phyloP scores from a whole-genome alignment of 768 basidiomycete genomes.

The Mrakia gelida region DNA sequence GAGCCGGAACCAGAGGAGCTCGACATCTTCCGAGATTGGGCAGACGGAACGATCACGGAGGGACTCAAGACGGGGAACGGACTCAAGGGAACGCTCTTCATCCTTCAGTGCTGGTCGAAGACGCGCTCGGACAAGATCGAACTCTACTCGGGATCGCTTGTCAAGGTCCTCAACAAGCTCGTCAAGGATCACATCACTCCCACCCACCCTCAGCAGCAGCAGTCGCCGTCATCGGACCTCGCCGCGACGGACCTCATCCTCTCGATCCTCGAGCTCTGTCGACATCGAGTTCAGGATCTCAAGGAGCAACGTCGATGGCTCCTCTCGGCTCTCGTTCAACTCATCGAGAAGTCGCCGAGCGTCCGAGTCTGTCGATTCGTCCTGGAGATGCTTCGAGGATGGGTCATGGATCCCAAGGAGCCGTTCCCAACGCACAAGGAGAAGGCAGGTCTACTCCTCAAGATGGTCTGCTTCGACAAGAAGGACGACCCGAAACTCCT shows the following conservation, averaged over 20 bases:
- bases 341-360: slow-evolving; percentile 88
- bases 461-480: slow-evolving; percentile 76
- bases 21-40: slow-evolving; percentile 34
- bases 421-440: slow-evolving; percentile 86
- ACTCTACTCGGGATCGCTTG: slow-evolving; percentile 61
- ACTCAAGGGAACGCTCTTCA: slow-evolving; percentile 53
- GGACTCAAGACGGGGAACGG: slow-evolving; percentile 32
- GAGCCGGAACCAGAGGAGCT: slow-evolving; percentile 45
- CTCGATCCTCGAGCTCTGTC: slow-evolving; percentile 79
- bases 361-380: slow-evolving; percentile 71
- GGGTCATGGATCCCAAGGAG: slow-evolving; percentile 83
- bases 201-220: slow-evolving; percentile 38
- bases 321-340: slow-evolving; percentile 66
- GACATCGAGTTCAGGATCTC: slow-evolving; percentile 70
- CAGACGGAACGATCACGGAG: slow-evolving; percentile 33
- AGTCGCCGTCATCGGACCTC: slow-evolving; percentile 54
- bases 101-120: slow-evolving; percentile 80
- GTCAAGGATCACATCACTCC: slow-evolving; percentile 73
- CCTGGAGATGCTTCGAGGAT: slow-evolving; percentile 76
- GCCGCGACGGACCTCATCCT: slow-evolving; percentile 54
- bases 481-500: slow-evolving; percentile 53
- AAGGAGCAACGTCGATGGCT: slow-evolving; percentile 82
- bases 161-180: slow-evolving; percentile 78
- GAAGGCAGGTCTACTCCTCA: slow-evolving; percentile 80
- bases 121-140: slow-evolving; percentile 79